phyloP scores from a whole-genome alignment of 2,329 filamentous ascomycete genomes.

The Pleochaeta shiraiana region DNA sequence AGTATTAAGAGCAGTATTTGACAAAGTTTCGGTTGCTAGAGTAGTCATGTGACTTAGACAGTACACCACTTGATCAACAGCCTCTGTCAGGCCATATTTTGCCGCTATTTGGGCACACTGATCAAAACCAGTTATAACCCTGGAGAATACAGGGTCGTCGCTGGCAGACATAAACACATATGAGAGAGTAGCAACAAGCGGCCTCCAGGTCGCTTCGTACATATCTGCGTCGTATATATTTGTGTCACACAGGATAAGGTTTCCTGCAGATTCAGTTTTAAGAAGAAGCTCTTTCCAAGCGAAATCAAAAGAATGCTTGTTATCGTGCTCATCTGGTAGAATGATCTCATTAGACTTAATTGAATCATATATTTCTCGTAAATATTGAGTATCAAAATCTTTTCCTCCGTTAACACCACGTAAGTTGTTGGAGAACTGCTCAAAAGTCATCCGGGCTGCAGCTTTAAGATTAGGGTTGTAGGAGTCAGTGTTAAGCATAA shows the following conservation, averaged over 20 bases:
- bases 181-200: slow-evolving; percentile 80
- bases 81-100: slow-evolving; percentile 62
- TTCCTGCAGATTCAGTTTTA: slow-evolving; percentile 57
- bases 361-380: slow-evolving; percentile 71
- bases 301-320: slow-evolving; percentile 89
- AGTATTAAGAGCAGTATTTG: slow-evolving; percentile 78
- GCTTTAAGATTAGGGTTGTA: slow-evolving; percentile 78
- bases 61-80: slow-evolving; percentile 80
- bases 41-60: slow-evolving; percentile 83
- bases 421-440: slow-evolving; percentile 74
- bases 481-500: slow-evolving; percentile 93
- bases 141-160: slow-evolving; percentile 84
- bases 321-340: slow-evolving; percentile 89
- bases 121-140: slow-evolving; percentile 85
- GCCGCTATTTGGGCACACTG: slow-evolving; percentile 88
- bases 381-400: slow-evolving; percentile 65
- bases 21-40: slow-evolving; percentile 49
- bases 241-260: slow-evolving; percentile 61
- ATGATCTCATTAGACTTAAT: slow-evolving; percentile 94
- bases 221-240: slow-evolving; percentile 96
- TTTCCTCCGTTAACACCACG: slow-evolving; percentile 70
- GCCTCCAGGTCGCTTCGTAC: slow-evolving; percentile 91
- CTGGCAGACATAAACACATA: slow-evolving; percentile 99
- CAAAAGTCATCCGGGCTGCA: slow-evolving; percentile 61
- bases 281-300: slow-evolving; percentile 88